A percentile compares a stretch with the other conserved stretches of the same genome.
These are phyloP conservation scores for Ceratocystis papillata DNA, from an alignment of 2,329 filamentous ascomycete genomes.

Conservation along the genomic window DNA sequence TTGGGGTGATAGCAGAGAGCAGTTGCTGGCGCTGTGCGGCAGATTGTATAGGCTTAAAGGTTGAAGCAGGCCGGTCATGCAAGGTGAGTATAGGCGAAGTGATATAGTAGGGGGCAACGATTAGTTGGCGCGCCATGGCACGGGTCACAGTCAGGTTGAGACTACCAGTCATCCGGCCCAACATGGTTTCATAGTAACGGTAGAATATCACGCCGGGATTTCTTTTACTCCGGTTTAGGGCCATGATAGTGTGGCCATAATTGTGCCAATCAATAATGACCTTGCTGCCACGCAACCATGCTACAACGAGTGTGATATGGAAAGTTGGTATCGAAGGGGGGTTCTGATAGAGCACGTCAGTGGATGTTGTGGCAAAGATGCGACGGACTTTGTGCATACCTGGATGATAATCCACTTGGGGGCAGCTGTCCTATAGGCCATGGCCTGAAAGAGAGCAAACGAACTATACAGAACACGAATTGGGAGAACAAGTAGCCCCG, in stretches of 20 bases:
- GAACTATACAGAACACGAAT: conserved; percentile 32
- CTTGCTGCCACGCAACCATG: conserved; percentile 64
- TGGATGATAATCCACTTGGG: conserved; percentile 78
- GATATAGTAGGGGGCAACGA: conserved; percentile 51
- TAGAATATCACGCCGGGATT: conserved; percentile 73
- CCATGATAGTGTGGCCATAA: conserved; percentile 90
- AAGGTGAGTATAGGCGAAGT: conserved; percentile 56
- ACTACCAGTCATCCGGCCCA: conserved; percentile 55
- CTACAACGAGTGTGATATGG: conserved; percentile 59
- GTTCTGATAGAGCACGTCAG: conserved; percentile 46
- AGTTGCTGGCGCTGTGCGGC: conserved; percentile 44
- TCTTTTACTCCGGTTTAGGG: conserved; percentile 42
- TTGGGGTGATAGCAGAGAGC: conserved; percentile 55
- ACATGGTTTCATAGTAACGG: conserved; percentile 61
- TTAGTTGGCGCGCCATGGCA: conserved; percentile 71
- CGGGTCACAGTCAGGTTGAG: conserved; percentile 80
- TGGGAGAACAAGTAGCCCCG: conserved; percentile 21
- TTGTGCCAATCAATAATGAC: conserved; percentile 98
- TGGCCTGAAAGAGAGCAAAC: conserved; percentile 55
- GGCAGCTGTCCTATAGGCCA: conserved; percentile 65
- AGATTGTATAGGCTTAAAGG: conserved; percentile 61
- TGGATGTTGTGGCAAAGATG: not conserved
- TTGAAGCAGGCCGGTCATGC: conserved; percentile 73
- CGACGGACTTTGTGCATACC: conserved; percentile 34
- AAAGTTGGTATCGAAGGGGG: conserved; percentile 91